Evolutionary conservation across 805 yeast species (phyloP), one percentile per base, ranked within the genome.

Genomic region (Cyberlindnera euphorbiae): DNA sequence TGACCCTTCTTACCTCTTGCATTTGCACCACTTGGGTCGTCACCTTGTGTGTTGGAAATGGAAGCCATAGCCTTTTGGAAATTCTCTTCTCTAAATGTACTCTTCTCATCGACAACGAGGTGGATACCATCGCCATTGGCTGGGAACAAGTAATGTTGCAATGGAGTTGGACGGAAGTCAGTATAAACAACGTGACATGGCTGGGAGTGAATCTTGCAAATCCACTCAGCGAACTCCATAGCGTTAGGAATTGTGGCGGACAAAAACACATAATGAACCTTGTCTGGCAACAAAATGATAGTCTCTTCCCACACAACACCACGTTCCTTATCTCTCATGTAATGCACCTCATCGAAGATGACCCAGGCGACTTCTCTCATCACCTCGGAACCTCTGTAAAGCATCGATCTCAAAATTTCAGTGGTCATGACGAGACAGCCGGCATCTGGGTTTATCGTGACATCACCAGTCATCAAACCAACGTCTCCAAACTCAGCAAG

Each of bases 291-390:
- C 56, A 93, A 67, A 40, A 93, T 93, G 47, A 93, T 90, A 12
- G 97, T 90, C 62, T 93, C 99, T 64, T 93, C 99, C 99, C 99
- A 93, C 24, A 93, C 98, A 35, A 93, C 99, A 60, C 99, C 99
- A 65, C 99, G 79, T 49, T 88, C 93, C 51, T 87, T 82, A 60
- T 93, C 99, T 65, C 97, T 80, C 94, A 93, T 93, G 63, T 93
- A 93, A 65, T 93, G 99, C 30, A 93, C 96, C 60, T 93, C 99
- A 62, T 93, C 99, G 48, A 93, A 93, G 26, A 93, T 79, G 33
- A 93, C 98, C 96, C 96, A 93, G 0, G 96, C 96, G 28, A 93
- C 97, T 69, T 93, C 99, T 61, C 99, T 75, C 90, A 93, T 89
- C 31, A 94, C 81, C 59, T 93, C 98, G 11, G 97, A 86, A 45